These are phyloP conservation scores for Metarhizium humberi DNA, from an alignment of 2,329 filamentous ascomycete species.

Conservation along the genomic window DNA sequence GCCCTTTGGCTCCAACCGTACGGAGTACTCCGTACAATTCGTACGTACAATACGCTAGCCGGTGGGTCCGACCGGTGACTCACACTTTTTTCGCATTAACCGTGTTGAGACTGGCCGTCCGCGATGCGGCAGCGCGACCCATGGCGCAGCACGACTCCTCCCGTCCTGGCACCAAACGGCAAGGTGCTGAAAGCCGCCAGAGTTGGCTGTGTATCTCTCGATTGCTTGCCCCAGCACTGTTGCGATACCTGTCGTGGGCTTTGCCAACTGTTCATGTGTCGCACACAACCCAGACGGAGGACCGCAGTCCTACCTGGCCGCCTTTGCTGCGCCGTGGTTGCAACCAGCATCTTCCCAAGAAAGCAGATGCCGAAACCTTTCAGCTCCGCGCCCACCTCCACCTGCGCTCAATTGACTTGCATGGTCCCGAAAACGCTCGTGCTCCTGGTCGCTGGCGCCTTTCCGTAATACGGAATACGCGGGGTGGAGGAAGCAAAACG, in stretches of 20 bases:
- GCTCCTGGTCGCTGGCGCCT: not conserved
- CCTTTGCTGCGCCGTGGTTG: not conserved
- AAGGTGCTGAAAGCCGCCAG: no score
- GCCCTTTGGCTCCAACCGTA: constrained; percentile 9
- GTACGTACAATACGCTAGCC: not conserved
- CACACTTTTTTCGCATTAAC: constrained; percentile 22
- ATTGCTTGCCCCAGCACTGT: no score
- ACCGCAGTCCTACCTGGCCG: not conserved
- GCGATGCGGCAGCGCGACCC: not conserved
- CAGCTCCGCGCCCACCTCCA: not conserved
- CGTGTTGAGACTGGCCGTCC: constrained; percentile 19
- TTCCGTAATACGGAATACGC: not conserved
- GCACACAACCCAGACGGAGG: not conserved
- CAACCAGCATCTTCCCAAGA: not conserved
- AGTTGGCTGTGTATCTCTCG: no score
- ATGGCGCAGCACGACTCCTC: no score
- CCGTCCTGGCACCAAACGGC: no score
- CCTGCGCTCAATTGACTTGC: constrained; percentile 1
- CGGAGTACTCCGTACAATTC: no score
- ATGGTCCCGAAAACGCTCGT: not conserved
- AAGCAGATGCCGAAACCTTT: constrained; percentile 1
- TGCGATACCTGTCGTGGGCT: no score
- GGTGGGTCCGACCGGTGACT: constrained; percentile 23
- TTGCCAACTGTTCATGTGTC: not conserved
- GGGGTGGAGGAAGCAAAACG: not conserved